A percentile compares a stretch with the other conserved stretches of the same genome.
phyloP scores from a whole-genome alignment of 208 protist species.

The Leishmania major region DNA sequence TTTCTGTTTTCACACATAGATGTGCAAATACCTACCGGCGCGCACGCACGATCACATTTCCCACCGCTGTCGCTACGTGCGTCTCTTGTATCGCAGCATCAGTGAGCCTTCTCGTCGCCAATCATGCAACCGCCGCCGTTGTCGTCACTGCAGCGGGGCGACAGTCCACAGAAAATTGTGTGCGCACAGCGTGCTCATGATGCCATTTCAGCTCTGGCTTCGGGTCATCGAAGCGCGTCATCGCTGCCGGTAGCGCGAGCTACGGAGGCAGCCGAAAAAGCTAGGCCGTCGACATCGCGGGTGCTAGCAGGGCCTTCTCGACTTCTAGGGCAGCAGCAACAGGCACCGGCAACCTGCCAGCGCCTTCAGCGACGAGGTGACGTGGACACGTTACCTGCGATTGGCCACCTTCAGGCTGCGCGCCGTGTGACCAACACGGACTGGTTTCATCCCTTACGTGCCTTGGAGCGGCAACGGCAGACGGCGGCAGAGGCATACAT shows the following conservation, averaged over 20 bases:
- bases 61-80: not conserved
- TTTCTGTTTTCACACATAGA: not conserved
- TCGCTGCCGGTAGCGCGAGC: not conserved
- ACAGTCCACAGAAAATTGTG: not conserved
- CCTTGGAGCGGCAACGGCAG: conserved; percentile 5
- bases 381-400: not conserved
- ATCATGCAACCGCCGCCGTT: not conserved
- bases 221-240: not conserved
- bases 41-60: not conserved
- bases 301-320: not conserved
- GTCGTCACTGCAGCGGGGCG: not conserved
- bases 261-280: not conserved
- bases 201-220: not conserved
- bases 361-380: not conserved
- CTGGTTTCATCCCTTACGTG: conserved; percentile 9
- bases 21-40: not conserved
- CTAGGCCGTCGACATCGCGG: not conserved
- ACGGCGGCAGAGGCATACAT: conserved; percentile 9
- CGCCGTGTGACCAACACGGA: not conserved
- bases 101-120: not conserved
- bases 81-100: not conserved
- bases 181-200: not conserved
- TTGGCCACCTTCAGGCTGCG: no score
- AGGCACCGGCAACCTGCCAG: not conserved
- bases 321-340: not conserved